Evolutionary conservation across 768 basidiomycete genomes (phyloP).

Genomic region (Mycena alexandri): DNA sequence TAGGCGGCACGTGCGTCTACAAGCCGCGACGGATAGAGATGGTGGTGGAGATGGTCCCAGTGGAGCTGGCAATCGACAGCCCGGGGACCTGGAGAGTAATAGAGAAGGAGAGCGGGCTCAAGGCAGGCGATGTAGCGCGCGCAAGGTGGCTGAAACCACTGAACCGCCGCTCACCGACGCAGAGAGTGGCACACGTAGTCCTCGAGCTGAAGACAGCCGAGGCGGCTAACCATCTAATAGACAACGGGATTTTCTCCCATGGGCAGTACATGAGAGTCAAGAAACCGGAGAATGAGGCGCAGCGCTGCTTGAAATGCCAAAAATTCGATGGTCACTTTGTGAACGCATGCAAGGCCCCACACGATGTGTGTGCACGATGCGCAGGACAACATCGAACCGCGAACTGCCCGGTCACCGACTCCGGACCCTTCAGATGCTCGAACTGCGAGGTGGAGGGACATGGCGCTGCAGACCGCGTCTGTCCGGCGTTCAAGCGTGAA

Average conservation of each 20-base stretch:
- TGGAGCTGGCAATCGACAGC: no score
- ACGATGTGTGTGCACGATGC: slow-evolving; percentile 1
- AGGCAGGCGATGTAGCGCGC: no score
- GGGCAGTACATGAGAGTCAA: no score
- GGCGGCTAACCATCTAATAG: no score
- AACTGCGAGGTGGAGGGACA: slow-evolving; percentile 21
- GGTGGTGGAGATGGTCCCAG: slow-evolving; percentile 11
- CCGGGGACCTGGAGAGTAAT: slow-evolving; percentile 13
- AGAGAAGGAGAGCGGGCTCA: slow-evolving; percentile 14
- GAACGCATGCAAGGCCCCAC: neutral
- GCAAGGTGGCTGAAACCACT: no score
- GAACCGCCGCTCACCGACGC: no score
- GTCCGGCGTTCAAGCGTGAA: neutral
- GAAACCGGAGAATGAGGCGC: neutral
- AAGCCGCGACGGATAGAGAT: neutral
- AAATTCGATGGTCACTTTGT: slow-evolving; percentile 12
- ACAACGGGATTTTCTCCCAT: no score
- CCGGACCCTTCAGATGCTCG: neutral
- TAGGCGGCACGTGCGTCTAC: neutral
- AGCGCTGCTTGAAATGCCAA: slow-evolving; percentile 4
- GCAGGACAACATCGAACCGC: slow-evolving; percentile 7
- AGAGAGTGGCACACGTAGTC: no score
- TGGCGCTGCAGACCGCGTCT: neutral
- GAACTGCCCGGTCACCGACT: neutral
- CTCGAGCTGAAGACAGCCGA: no score